Percentiles rank a stretch among this genome's conserved stretches.
Conservation (phyloP, 2,329 filamentous ascomycete genomes). For the Diaporthe ampelina region DNA sequence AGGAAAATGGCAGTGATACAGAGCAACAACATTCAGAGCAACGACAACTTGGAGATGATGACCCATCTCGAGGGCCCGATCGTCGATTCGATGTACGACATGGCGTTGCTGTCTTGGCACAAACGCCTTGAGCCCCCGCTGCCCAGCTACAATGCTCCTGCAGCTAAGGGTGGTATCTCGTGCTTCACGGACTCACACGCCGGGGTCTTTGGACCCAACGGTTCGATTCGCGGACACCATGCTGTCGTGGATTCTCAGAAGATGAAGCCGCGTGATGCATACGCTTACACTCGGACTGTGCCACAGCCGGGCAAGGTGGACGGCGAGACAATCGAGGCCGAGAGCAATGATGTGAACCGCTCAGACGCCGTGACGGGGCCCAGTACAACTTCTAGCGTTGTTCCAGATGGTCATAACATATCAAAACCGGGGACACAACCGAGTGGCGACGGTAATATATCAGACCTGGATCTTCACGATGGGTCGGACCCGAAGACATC, state of each 20-base stretch:
- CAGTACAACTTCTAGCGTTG: conserved; percentile 43
- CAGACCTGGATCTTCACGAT: not conserved
- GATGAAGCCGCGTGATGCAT: conserved; percentile 42
- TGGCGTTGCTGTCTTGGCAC: conserved; percentile 80
- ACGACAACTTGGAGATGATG: conserved; percentile 88
- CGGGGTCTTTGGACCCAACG: conserved; percentile 48
- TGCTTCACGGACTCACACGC: conserved; percentile 46
- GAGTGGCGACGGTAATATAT: not conserved
- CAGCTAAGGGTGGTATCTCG: conserved; percentile 52
- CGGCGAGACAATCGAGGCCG: conserved; percentile 7
- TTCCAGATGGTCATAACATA: not conserved
- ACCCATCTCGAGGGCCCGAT: conserved; percentile 81
- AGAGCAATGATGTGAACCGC: conserved; percentile 40
- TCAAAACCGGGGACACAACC: not conserved
- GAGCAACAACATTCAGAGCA: conserved; percentile 85
- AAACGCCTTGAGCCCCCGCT: conserved; percentile 71
- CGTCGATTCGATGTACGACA: conserved; percentile 82
- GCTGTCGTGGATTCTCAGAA: conserved; percentile 48
- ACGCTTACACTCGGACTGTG: conserved; percentile 35
- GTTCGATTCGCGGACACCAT: conserved; percentile 49
- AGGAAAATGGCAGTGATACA: conserved; percentile 77
- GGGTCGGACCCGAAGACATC: conserved; percentile 41
- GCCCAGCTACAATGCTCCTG: conserved; percentile 67
- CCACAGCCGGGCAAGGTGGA: conserved; percentile 41
- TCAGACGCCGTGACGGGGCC: conserved; percentile 43